phyloP scores from a whole-genome alignment of 1,284 basidiomycete genomes.

The Ustilago trichophora region DNA sequence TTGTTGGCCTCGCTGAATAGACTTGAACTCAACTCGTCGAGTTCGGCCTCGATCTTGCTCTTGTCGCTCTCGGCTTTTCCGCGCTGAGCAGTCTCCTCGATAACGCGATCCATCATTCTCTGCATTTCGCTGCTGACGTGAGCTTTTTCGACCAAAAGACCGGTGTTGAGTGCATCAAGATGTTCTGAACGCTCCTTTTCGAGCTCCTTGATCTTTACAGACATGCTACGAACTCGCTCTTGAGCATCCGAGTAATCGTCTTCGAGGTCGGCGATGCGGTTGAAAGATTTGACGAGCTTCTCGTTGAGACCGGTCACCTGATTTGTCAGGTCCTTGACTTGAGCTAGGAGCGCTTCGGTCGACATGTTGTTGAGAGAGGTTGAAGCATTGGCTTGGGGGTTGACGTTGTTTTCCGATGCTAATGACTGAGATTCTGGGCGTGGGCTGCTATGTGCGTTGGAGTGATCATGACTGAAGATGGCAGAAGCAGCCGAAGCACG shows the following conservation, averaged over 20 bases:
- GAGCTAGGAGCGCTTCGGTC: slow-evolving; percentile 74
- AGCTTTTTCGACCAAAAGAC: slow-evolving; percentile 85
- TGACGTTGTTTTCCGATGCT: background rate
- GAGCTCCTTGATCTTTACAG: slow-evolving; percentile 69
- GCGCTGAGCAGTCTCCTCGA: slow-evolving; percentile 88
- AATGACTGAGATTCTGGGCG: slow-evolving; percentile 5
- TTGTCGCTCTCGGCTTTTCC: slow-evolving; percentile 83
- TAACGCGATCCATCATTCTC: slow-evolving; percentile 89
- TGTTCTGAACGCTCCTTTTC: slow-evolving; percentile 69
- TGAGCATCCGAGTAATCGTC: slow-evolving; percentile 82
- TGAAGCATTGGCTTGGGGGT: too few species aligned
- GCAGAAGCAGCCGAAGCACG: slow-evolving; percentile 38
- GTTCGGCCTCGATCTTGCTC: slow-evolving; percentile 69
- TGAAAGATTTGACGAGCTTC: slow-evolving; percentile 91
- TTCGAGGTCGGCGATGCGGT: slow-evolving; percentile 89
- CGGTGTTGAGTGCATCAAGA: slow-evolving; percentile 72
- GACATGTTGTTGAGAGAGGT: slow-evolving; percentile 8
- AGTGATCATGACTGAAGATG: too few species aligned
- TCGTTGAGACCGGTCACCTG: slow-evolving; percentile 89
- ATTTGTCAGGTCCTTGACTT: slow-evolving; percentile 84
- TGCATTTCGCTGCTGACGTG: slow-evolving; percentile 92
- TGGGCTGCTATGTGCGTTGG: slow-evolving; percentile 7
- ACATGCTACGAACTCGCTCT: slow-evolving; percentile 73
- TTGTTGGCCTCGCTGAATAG: slow-evolving; percentile 69
- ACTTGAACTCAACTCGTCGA: slow-evolving; percentile 90